Evolutionary conservation across 2,329 filamentous ascomycete species (phyloP), one percentile per base, ranked within the genome.

Genomic region (Sporothrix schenckii): DNA sequence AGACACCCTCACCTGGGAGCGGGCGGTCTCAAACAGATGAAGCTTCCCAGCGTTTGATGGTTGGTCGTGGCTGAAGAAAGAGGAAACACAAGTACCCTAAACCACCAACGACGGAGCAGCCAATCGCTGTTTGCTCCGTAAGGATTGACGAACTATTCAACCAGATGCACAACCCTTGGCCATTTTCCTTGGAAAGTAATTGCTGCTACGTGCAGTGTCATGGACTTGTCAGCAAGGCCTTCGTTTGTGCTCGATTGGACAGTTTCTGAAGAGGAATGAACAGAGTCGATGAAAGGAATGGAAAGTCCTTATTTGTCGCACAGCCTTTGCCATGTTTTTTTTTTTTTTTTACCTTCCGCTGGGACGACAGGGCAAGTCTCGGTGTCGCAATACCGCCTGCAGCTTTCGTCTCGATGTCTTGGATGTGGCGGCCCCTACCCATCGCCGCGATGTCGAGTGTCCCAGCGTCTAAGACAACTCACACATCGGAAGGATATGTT

Each of bases 1-100:
- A 10, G 13, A 13, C 50, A 52, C 63, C 30, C 34, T 47, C 19
- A 34, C 24, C 61, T 44, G 47, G 61, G 14, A 66, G 44, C 27
- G 63, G 49, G 27, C 27, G 19, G 47, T 66, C 47, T 53, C 63
- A 66, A 41, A 53, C 63, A 66, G 30, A 66, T 24, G n/a, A 52
- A 66, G 11, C 14, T 47, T 47, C 21, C 39, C 39, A n/a, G 41
- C 13, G 39, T 27, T 16, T 63, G 58, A 21, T 63, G n/a, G 58
- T 47, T 27, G 39, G 58, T 13, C 14, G 58, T 47, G 39, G 39
- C 58, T 9, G 58, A 47, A 19, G 5, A 61, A 27, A 13, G 21
- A 13, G 39, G 58, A 63, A 63, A 6, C n/a, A 47, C 11, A 27
- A 19, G 16, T 3, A 27, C 3, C 39, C 21, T 5, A 47, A 44